phyloP scores from a whole-genome alignment of 192 early-diverging fungal genomes.

The Phlyctochytrium arcticum region DNA sequence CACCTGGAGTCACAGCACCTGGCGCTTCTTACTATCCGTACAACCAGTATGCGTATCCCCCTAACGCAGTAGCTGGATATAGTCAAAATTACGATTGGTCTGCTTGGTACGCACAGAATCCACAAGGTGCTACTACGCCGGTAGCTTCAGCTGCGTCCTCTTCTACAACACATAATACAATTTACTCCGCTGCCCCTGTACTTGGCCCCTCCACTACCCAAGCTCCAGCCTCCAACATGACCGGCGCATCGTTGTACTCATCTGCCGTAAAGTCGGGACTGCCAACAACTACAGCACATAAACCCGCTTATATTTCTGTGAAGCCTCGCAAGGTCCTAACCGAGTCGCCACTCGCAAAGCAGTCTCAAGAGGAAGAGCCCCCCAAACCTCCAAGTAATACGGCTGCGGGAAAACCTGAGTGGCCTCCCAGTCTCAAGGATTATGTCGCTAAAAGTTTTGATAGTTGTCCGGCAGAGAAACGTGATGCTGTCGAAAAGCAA shows the following conservation, averaged over 20 bases:
- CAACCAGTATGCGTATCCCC: background rate
- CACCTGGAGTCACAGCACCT: background rate
- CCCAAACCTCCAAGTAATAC: too few species aligned
- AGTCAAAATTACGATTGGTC: background rate
- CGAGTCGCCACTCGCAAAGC: conserved; percentile 10
- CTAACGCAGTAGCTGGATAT: background rate
- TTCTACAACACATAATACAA: background rate
- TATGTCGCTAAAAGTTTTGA: conserved; percentile 28
- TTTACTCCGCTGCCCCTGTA: background rate
- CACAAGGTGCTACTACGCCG: background rate
- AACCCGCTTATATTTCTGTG: conserved; percentile 15
- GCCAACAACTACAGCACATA: background rate
- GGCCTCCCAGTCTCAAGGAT: background rate
- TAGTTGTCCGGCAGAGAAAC: conserved; percentile 11
- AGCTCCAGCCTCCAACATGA: background rate
- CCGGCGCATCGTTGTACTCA: background rate
- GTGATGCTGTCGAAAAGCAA: conserved; percentile 43
- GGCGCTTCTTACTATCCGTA: too few species aligned
- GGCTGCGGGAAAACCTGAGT: background rate
- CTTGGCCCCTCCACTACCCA: background rate
- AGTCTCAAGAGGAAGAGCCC: conserved; percentile 2
- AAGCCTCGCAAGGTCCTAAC: conserved; percentile 3
- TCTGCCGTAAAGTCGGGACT: background rate
- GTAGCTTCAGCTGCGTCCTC: background rate
- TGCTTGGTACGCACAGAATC: background rate